Conservation (phyloP, 192 early-diverging fungal genomes). For the Rhizoclosmatium sp. region DNA sequence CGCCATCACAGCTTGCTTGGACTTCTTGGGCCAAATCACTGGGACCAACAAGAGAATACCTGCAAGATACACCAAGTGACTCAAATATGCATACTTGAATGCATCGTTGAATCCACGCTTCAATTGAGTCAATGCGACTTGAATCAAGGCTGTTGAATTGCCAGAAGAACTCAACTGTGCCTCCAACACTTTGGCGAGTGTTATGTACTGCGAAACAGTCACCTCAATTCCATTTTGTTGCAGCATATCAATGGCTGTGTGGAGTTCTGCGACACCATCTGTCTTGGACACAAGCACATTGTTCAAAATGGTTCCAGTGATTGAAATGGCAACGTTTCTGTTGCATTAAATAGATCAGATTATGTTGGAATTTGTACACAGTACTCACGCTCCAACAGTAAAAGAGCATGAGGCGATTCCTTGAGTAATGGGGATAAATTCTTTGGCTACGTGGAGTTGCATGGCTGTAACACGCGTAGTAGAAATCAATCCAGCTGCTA, state of each 20-base stretch:
- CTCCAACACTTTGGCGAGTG: not conserved
- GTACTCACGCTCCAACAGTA: constrained; percentile 29
- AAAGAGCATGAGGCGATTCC: constrained; percentile 24
- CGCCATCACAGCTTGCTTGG: too few species aligned
- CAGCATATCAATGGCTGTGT: not conserved
- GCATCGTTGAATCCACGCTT: constrained; percentile 22
- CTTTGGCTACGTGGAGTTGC: constrained; percentile 69
- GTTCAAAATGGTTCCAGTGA: constrained; percentile 42
- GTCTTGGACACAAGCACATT: constrained; percentile 19
- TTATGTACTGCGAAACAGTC: not conserved
- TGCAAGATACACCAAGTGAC: constrained; percentile 40
- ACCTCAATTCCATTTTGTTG: not conserved
- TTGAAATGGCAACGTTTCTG: constrained; percentile 40
- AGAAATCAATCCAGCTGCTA: constrained; percentile 76
- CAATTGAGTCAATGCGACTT: constrained; percentile 21
- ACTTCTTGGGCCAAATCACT: not conserved
- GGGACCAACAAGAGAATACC: constrained; percentile 35
- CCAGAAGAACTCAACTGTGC: not conserved
- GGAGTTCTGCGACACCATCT: too few species aligned
- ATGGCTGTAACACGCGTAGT: constrained; percentile 77
- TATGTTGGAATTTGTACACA: not conserved
- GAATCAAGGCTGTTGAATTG: too few species aligned
- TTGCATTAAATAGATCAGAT: not conserved
- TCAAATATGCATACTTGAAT: constrained; percentile 29
- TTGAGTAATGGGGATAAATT: constrained; percentile 76